Conservation (phyloP, 1,284 basidiomycete species). For the Pseudozyma tsukubaensis region DNA sequence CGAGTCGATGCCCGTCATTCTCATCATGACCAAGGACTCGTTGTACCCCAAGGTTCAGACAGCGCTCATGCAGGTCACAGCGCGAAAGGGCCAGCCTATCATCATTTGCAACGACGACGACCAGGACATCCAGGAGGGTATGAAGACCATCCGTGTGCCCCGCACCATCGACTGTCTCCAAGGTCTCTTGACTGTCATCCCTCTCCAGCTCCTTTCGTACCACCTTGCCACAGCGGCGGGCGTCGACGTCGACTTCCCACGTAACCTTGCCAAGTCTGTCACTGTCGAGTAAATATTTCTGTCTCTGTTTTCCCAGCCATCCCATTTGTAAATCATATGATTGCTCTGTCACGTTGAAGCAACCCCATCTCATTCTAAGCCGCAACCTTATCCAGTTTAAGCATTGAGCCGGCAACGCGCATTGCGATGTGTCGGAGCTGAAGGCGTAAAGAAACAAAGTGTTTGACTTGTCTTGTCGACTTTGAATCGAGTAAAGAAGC, state of each 20-base stretch:
- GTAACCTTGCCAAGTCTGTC: constrained; percentile 79
- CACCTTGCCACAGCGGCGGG: constrained; percentile 95
- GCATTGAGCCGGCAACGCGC: no score
- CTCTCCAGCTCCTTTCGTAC: constrained; percentile 94
- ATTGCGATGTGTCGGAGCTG: no score
- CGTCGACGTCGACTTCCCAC: constrained; percentile 97
- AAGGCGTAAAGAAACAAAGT: no score
- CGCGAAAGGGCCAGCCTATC: constrained; percentile 92
- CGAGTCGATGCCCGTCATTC: constrained; percentile 85
- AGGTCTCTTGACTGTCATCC: constrained; percentile 95
- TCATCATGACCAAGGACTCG: constrained; percentile 99
- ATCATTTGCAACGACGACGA: constrained; percentile 97
- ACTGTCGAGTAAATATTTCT: constrained; percentile 58
- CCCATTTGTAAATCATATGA: constrained; percentile 32
- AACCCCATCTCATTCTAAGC: no score
- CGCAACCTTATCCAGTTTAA: not conserved
- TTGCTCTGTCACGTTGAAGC: constrained; percentile 6
- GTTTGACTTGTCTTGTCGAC: not conserved
- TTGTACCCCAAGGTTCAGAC: constrained; percentile 98
- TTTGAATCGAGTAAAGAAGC: not conserved
- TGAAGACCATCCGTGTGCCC: constrained; percentile 81
- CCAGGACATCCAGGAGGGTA: constrained; percentile 77
- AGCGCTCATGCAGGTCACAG: constrained; percentile 94
- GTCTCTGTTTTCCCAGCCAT: constrained; percentile 1
- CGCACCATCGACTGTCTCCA: constrained; percentile 94